Conservation (phyloP, 495 filamentous ascomycete genomes). For the Aspergillus diversus region DNA sequence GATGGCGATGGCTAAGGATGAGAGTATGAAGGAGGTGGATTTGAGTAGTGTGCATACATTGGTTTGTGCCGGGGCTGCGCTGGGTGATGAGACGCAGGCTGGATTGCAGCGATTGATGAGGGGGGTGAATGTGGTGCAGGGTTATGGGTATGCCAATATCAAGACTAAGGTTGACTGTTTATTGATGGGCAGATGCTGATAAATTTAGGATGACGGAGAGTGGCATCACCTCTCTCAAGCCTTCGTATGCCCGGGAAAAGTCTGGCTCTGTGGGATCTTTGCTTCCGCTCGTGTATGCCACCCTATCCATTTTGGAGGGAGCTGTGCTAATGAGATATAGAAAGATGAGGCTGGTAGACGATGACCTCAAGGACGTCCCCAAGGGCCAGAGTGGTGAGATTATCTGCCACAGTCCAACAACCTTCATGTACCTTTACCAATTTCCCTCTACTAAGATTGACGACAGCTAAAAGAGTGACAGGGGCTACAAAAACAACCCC, state of each 20-base stretch:
- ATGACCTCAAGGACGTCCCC: background rate
- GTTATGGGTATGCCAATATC: background rate
- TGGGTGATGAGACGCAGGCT: background rate
- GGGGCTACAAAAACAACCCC: conserved; percentile 13
- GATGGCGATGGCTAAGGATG: background rate
- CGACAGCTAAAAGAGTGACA: background rate
- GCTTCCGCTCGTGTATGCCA: background rate
- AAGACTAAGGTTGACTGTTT: background rate
- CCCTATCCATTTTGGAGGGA: background rate
- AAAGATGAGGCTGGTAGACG: background rate
- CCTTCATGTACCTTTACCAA: background rate
- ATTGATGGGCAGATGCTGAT: background rate
- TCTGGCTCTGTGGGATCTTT: background rate
- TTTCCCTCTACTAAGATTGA: background rate
- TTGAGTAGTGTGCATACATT: background rate
- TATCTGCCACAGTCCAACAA: background rate
- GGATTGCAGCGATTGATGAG: background rate
- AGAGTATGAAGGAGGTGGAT: background rate
- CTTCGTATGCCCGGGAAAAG: background rate
- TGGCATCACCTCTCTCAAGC: background rate
- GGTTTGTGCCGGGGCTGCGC: background rate
- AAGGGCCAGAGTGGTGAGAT: background rate
- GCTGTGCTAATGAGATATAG: background rate
- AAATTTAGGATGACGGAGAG: background rate
- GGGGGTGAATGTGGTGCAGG: background rate